phyloP scores from a whole-genome alignment of 768 basidiomycete genomes.

The Hydnomerulius pinastri region DNA sequence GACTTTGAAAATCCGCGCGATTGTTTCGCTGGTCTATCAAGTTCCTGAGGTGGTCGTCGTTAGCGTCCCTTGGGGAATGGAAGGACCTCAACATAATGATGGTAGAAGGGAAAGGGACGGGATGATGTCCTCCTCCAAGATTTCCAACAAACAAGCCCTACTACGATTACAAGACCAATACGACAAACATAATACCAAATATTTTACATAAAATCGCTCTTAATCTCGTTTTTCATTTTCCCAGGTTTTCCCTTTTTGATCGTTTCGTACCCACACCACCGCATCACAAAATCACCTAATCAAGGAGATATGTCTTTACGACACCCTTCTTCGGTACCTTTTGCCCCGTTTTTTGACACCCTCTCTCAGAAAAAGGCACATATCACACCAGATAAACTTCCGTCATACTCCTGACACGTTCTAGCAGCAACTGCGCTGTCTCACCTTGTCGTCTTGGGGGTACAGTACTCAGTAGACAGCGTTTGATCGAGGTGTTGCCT shows the following conservation, averaged over 20 bases:
- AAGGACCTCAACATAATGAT: constrained; percentile 50
- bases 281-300: too few species aligned
- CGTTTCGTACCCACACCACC: constrained; percentile 1
- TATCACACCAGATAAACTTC: too few species aligned
- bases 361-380: too few species aligned
- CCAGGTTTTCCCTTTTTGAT: constrained; percentile 14
- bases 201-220: constrained; percentile 27
- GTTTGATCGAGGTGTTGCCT: too few species aligned
- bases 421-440: too few species aligned
- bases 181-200: neutral
- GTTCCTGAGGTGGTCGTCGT: constrained; percentile 49
- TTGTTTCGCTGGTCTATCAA: constrained; percentile 57
- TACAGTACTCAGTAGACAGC: too few species aligned
- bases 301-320: too few species aligned
- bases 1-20: constrained; percentile 42
- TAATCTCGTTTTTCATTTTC: constrained; percentile 17
- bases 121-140: neutral
- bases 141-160: neutral
- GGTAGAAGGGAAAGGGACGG: constrained; percentile 17
- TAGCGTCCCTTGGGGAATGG: constrained; percentile 37
- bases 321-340: too few species aligned
- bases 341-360: too few species aligned
- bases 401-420: too few species aligned
- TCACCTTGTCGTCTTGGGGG: too few species aligned
- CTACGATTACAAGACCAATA: neutral